phyloP scores from a whole-genome alignment of 371 early-diverging fungal genomes.

The Encephalitozoon hellem region DNA sequence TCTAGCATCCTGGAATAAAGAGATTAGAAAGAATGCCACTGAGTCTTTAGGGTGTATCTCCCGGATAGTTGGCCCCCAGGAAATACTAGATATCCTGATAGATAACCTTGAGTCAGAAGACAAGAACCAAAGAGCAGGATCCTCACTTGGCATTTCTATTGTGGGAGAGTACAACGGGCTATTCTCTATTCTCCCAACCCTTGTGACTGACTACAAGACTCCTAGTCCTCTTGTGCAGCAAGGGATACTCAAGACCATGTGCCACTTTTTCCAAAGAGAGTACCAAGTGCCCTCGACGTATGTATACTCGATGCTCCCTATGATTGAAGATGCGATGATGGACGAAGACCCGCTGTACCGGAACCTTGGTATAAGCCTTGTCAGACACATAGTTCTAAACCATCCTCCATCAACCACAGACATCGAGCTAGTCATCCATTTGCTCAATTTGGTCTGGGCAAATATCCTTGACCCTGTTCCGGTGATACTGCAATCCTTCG shows the following conservation, averaged over 20 bases:
- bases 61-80: slow-evolving; percentile 94
- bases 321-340: slow-evolving; percentile 86
- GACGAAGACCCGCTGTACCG: slow-evolving; percentile 90
- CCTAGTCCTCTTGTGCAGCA: slow-evolving; percentile 92
- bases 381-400: slow-evolving; percentile 62
- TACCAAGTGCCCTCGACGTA: slow-evolving; percentile 86
- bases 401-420: slow-evolving; percentile 63
- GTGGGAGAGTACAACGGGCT: slow-evolving; percentile 62
- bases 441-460: slow-evolving; percentile 87
- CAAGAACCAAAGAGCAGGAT: slow-evolving; percentile 90
- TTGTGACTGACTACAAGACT: slow-evolving; percentile 93
- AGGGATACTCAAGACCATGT: slow-evolving; percentile 81
- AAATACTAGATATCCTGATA: slow-evolving; percentile 82
- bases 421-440: slow-evolving; percentile 74
- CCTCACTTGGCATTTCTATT: slow-evolving; percentile 86
- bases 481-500: slow-evolving; percentile 67
- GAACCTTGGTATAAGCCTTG: slow-evolving; percentile 81
- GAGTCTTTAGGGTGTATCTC: slow-evolving; percentile 93
- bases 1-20: slow-evolving; percentile 83
- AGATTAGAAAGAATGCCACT: slow-evolving; percentile 81
- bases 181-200: slow-evolving; percentile 80
- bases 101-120: slow-evolving; percentile 93
- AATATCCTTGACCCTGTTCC: slow-evolving; percentile 76
- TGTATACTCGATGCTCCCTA: slow-evolving; percentile 79
- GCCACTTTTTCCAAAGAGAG: slow-evolving; percentile 89